These are phyloP conservation scores for Stemphylium beticola DNA, from an alignment of 2,329 filamentous ascomycete genomes.

Conservation along the genomic window DNA sequence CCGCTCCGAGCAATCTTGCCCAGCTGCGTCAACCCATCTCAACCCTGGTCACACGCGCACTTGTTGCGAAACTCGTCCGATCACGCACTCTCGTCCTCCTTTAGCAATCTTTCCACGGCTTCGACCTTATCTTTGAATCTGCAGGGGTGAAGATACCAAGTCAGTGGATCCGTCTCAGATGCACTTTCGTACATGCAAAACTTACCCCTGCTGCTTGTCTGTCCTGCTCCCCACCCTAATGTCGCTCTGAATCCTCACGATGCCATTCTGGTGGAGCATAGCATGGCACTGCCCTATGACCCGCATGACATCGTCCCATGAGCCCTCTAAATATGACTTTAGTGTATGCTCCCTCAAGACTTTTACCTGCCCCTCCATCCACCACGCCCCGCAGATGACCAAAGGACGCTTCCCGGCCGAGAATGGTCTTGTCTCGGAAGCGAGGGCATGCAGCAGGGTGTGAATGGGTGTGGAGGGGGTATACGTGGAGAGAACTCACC, in stretches of 20 bases:
- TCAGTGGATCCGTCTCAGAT: too few relatives aligned
- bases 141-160: too few relatives aligned
- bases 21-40: conserved; percentile 9
- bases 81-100: conserved; percentile 33
- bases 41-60: conserved; percentile 1
- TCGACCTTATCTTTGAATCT: conserved; percentile 76
- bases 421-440: conserved; percentile 4
- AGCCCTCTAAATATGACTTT: conserved; percentile 68
- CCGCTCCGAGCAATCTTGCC: neutral
- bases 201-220: conserved; percentile 76
- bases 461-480: neutral
- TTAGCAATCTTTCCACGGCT: conserved; percentile 62
- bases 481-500: conserved; percentile 61
- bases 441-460: neutral
- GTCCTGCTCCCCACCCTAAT: conserved; percentile 85
- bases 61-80: neutral
- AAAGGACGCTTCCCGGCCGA: conserved; percentile 10
- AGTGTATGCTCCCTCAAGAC: neutral
- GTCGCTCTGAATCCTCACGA: conserved; percentile 78
- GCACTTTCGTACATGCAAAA: too few relatives aligned
- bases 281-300: conserved; percentile 50
- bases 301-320: conserved; percentile 86
- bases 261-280: conserved; percentile 48
- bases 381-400: conserved; percentile 9
- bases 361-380: neutral